Conservation (phyloP, 805 yeast genomes). For the Cyberlindnera nakhonratchasimensis region DNA sequence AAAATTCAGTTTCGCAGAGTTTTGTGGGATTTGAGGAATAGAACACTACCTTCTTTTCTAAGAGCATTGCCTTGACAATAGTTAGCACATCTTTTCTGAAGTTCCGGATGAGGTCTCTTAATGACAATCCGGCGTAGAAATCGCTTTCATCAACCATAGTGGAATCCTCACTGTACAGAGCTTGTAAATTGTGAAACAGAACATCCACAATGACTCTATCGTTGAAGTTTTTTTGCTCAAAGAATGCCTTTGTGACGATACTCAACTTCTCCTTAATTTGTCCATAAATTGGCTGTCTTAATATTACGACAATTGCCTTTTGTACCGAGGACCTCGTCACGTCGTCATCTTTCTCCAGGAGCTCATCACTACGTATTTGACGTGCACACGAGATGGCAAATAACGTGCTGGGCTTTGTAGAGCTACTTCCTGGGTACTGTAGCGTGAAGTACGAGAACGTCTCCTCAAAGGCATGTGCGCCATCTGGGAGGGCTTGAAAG, state of each 20-base stretch:
- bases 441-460: conserved; percentile 89
- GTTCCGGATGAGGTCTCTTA: conserved; percentile 58
- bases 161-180: conserved; percentile 32
- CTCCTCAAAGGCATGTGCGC: conserved; percentile 90
- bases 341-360: conserved; percentile 54
- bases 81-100: conserved; percentile 59
- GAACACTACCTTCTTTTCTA: conserved; percentile 72
- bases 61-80: conserved; percentile 69
- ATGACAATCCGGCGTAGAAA: conserved; percentile 67
- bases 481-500: conserved; percentile 95
- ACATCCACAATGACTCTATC: conserved; percentile 67
- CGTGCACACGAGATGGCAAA: conserved; percentile 94
- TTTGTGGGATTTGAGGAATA: conserved; percentile 78
- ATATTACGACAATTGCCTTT: conserved; percentile 84
- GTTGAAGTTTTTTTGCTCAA: conserved; percentile 72
- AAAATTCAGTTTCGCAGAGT: conserved; percentile 79
- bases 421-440: conserved; percentile 40
- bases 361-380: conserved; percentile 64
- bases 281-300: conserved; percentile 80
- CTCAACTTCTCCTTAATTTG: conserved; percentile 88
- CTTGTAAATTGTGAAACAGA: conserved; percentile 62
- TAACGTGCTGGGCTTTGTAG: conserved; percentile 54
- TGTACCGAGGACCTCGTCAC: conserved; percentile 86
- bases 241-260: conserved; percentile 82
- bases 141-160: conserved; percentile 47